Percentiles rank a stretch among this genome's conserved stretches.
phyloP scores from a whole-genome alignment of 2,329 filamentous ascomycete species.

The Atkinsonella hypoxylon region DNA sequence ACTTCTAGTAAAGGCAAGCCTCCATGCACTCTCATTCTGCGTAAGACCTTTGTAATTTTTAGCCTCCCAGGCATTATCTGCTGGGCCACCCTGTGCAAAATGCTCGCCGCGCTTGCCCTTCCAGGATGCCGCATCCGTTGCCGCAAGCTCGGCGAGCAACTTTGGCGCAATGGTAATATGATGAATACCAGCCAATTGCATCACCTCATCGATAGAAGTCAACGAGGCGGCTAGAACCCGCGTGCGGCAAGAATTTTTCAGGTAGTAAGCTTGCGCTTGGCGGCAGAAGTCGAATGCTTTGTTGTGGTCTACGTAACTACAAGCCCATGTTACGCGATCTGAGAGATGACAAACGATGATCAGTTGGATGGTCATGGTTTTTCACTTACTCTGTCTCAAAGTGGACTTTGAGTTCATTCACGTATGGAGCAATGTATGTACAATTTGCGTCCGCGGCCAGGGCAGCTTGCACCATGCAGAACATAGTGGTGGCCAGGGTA shows the following conservation, averaged over 20 bases:
- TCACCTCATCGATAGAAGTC: slow-evolving; percentile 45
- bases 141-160: slow-evolving; percentile 35
- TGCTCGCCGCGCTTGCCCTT: background rate
- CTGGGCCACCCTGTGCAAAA: slow-evolving; percentile 18
- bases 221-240: slow-evolving; percentile 45
- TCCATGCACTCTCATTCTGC: slow-evolving; percentile 34
- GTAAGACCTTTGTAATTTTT: slow-evolving; percentile 12
- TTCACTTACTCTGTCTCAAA: slow-evolving; percentile 35
- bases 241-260: slow-evolving; percentile 27
- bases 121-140: slow-evolving; percentile 18
- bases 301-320: slow-evolving; percentile 34
- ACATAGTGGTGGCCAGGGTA: slow-evolving; percentile 51
- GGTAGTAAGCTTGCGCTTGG: slow-evolving; percentile 40
- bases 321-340: no score
- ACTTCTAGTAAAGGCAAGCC: slow-evolving; percentile 37
- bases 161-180: slow-evolving; percentile 47
- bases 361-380: background rate
- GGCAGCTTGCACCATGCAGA: slow-evolving; percentile 47
- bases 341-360: background rate
- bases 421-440: slow-evolving; percentile 52
- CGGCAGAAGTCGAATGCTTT: slow-evolving; percentile 39
- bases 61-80: slow-evolving; percentile 16
- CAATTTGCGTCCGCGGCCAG: slow-evolving; percentile 46
- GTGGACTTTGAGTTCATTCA: slow-evolving; percentile 53
- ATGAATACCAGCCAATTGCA: slow-evolving; percentile 42